Conservation (phyloP, 2,329 filamentous ascomycete genomes). For the Gnomoniopsis smithogilvyi region DNA sequence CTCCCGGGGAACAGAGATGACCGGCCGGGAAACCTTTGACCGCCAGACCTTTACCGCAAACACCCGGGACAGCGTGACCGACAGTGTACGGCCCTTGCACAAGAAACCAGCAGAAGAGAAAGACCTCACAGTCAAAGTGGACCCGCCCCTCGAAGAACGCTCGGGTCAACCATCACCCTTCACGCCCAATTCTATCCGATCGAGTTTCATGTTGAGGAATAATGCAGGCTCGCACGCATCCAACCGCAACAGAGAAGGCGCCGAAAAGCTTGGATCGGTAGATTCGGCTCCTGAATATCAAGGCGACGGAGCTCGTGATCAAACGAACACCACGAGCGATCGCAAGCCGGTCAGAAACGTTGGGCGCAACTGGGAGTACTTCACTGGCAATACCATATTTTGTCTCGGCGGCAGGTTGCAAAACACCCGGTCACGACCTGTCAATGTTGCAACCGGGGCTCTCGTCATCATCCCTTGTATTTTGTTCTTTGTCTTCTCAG, state of each 20-base stretch:
- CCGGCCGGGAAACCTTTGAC: constrained; percentile 67
- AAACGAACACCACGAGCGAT: constrained; percentile 25
- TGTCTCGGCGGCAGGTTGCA: constrained; percentile 82
- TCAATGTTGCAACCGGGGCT: constrained; percentile 83
- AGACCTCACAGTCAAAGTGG: constrained; percentile 56
- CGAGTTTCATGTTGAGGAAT: constrained; percentile 64
- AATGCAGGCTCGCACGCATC: constrained; percentile 45
- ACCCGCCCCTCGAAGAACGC: constrained; percentile 51
- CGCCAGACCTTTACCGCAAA: constrained; percentile 65
- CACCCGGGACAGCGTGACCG: constrained; percentile 72
- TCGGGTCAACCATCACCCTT: constrained; percentile 55
- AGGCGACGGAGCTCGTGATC: background rate
- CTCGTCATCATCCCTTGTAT: constrained; percentile 74
- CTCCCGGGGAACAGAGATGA: constrained; percentile 41
- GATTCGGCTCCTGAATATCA: constrained; percentile 68
- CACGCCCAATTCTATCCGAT: constrained; percentile 73
- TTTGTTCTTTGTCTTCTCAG: constrained; percentile 84
- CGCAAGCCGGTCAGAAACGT: constrained; percentile 36
- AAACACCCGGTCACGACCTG: constrained; percentile 80
- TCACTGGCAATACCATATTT: constrained; percentile 89
- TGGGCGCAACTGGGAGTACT: constrained; percentile 85
- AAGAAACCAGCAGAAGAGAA: constrained; percentile 36
- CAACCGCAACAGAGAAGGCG: constrained; percentile 60
- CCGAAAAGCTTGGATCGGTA: constrained; percentile 80
- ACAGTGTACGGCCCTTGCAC: constrained; percentile 77